Base-by-base conservation (phyloP, 192 early-diverging fungal genomes). In the Rhizoclosmatium globosum region DNA sequence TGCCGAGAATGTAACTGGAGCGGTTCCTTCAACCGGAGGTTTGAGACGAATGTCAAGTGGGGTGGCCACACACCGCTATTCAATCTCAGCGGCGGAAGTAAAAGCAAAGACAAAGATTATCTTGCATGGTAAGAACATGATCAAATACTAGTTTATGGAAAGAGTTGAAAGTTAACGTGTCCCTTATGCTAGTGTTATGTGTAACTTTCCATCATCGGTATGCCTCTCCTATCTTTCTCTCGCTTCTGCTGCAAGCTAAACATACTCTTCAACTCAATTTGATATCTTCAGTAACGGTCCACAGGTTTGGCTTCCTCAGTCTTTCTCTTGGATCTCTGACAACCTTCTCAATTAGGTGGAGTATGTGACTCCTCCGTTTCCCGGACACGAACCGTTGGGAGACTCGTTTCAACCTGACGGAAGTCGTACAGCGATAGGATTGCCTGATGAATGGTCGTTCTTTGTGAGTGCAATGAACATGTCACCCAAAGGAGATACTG, bases 401-500 rank as follows among this genome's bases (percentile, higher is more conserved):
- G 41, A 73, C 44, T 71, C 66, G 45, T 76, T 76, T 45, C 44
- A 76, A 42, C 19, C 46, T 15, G 74, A 76, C 41, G 74, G 64
- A 69, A 85, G 64, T 38, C 11, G 75, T 38, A 64, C 57, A 39
- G 83, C 85, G 13, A 68, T 92, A 15, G 85, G 87, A 39, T 82
- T 94, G 48, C 94, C 94, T 43, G 92, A 93, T 39, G 94, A 94
- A 85, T 94, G 94, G 94, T 92, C 88, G 48, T 91, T 94, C 58
- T 72, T 94, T 60, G 87, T 86, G 81, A 19, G 82, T 50, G 4
- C 19, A 31, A 31, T 31, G 31, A 31, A 31, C 31, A 31, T 31
- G 31, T 31, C 31, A 31, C 31, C 31, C 31, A 31, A 31, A 31
- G 31, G 31, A 31, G 31, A 31, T 31, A 31, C 31, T 31, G 31